Base-by-base conservation (phyloP, 2,329 filamentous ascomycete genomes). In the Periconia sp. region DNA sequence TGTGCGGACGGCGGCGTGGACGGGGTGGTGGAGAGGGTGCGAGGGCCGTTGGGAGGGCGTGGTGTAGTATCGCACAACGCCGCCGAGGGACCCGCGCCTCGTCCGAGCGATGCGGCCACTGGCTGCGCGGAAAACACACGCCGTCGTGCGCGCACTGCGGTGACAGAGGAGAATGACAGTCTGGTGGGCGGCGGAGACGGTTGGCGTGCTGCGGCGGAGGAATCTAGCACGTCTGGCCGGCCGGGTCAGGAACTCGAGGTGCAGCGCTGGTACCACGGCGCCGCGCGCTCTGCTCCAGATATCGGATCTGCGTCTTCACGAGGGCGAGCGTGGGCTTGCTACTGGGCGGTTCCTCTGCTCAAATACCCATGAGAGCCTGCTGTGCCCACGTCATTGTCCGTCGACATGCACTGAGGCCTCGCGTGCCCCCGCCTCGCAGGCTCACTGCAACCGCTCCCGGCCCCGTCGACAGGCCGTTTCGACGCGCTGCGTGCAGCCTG, bases 301-400 rank as follows among this genome's bases (percentile, higher is more conserved):
- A 41, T 43, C 37, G 34, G 49, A 54, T 44, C 50, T 46, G 52
- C 54, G 39, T 38, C 47, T 47, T 59, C 63, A 65, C 63, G 63
- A 47, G 59, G 63, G 41, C 57, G 30, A 46, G 47, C 46, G 46
- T 50, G 43, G 52, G 43, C 40, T 46, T 65, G 54, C 54, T 58
- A 65, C 60, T 66, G 63, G 62, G 59, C 54, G 48, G 36, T 22
- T 36, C 19, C 39, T 38, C 25, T 15, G 26, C 42, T 36, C 43
- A 35, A 39, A 52, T 45, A 52, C 41, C 40, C 26, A 44, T 47
- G 25, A 12, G n/a, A 11, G 28, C 13, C 36, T 43, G 42, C 34
- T 42, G 44, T 45, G 28, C 44, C 51, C 54, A 52, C 47, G 59
- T 53, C 53, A 56, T 53, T 48, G 48, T 43, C 42, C 28, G 42